Evolutionary conservation across 257 asterid species (phyloP).

Genomic region (Nicotiana sylvestris): DNA sequence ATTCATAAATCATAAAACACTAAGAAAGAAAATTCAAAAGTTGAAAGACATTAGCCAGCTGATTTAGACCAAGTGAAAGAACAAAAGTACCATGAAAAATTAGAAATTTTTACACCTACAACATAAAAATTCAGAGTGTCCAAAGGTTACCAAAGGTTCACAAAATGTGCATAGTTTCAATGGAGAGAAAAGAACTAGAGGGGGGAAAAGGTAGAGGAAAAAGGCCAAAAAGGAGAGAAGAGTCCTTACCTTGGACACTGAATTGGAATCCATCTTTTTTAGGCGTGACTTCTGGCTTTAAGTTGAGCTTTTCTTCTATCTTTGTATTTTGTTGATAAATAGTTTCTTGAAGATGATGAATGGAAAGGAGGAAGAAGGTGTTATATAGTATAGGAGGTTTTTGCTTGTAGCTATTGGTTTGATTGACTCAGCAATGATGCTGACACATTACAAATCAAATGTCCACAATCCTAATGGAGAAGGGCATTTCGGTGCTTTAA

Average conservation of each 20-base stretch:
- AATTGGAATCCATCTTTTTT: not conserved
- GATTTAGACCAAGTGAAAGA: not conserved
- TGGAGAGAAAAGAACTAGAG: not conserved
- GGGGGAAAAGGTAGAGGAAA: not conserved
- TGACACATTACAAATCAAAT: not conserved
- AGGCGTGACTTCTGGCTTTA: not conserved
- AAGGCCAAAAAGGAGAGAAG: no score
- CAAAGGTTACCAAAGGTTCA: no score
- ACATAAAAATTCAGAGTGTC: not conserved
- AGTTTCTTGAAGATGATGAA: not conserved
- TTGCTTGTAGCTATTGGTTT: not conserved
- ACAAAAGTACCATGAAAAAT: not conserved
- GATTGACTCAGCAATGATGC: slow-evolving; percentile 7
- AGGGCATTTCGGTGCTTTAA: no score
- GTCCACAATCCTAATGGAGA: not conserved
- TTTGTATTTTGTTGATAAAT: not conserved
- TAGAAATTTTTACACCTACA: not conserved
- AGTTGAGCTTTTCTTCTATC: not conserved
- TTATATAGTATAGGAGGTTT: not conserved
- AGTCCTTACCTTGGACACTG: not conserved
- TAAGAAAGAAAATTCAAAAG: not conserved
- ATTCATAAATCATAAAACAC: not conserved
- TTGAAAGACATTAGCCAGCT: not conserved
- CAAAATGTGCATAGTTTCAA: not conserved
- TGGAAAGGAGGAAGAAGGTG: not conserved